Evolutionary conservation across 2,329 filamentous ascomycete species (phyloP).

Genomic region (Colletotrichum sublineola): DNA sequence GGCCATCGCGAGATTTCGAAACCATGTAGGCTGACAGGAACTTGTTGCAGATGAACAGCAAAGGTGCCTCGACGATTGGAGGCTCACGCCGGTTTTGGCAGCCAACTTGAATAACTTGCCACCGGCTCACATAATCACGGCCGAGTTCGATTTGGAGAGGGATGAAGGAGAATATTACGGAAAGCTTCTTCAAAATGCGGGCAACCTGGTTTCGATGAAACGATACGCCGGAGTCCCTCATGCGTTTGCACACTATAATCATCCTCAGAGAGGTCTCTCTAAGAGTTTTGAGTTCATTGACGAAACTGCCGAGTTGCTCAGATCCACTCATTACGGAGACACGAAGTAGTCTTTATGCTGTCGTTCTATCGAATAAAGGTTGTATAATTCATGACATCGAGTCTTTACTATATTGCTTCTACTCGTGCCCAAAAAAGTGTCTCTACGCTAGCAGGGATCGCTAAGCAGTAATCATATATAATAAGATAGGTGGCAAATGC

Average conservation of each 20-base stretch:
- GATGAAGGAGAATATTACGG: constrained; percentile 51
- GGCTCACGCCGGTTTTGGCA: constrained; percentile 45
- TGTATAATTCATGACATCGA: too few species aligned
- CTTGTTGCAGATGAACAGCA: constrained; percentile 15
- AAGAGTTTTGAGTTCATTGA: constrained; percentile 48
- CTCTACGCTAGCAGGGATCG: too few species aligned
- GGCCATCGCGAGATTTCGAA: constrained; percentile 13
- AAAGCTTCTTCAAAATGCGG: constrained; percentile 43
- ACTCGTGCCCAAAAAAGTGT: background rate
- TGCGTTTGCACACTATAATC: constrained; percentile 50
- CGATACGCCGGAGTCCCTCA: constrained; percentile 49
- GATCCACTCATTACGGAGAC: background rate
- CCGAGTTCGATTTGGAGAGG: constrained; percentile 53
- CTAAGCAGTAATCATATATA: too few species aligned
- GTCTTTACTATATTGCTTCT: background rate
- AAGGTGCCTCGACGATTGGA: constrained; percentile 17
- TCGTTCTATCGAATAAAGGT: rapidly evolving
- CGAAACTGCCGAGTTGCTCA: constrained; percentile 42
- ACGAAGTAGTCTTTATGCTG: background rate
- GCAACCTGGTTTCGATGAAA: constrained; percentile 47
- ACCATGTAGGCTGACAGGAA: background rate
- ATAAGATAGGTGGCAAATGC: too few species aligned
- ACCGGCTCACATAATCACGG: constrained; percentile 51
- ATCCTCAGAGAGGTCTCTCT: constrained; percentile 45
- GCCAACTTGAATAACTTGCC: constrained; percentile 47